phyloP scores from a whole-genome alignment of 768 basidiomycete genomes.

The Tylopilus balloui region DNA sequence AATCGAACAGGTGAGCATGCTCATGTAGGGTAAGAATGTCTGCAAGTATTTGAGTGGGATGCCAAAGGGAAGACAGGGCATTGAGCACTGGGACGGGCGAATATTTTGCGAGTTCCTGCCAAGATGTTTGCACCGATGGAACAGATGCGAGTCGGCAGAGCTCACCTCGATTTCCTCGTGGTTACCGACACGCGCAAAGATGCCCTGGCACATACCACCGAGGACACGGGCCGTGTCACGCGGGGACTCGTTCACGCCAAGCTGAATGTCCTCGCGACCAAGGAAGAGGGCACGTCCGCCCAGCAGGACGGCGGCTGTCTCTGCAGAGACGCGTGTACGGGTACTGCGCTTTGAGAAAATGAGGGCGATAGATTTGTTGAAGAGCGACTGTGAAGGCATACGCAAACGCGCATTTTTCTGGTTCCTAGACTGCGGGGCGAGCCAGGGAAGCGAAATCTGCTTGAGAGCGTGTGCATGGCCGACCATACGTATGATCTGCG shows the following conservation, averaged over 20 bases:
- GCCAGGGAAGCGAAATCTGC: slow-evolving; percentile 59
- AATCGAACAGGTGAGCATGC: slow-evolving; percentile 51
- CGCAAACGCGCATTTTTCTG: slow-evolving; percentile 39
- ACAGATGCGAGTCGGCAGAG: slow-evolving; percentile 1
- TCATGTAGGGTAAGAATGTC: slow-evolving; percentile 90
- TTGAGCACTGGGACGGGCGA: slow-evolving; percentile 94
- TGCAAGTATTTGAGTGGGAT: slow-evolving; percentile 93
- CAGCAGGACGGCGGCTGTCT: slow-evolving; percentile 73
- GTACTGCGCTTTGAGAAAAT: slow-evolving; percentile 94
- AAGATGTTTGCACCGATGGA: neutral
- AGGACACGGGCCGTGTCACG: slow-evolving; percentile 86
- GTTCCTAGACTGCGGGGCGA: slow-evolving; percentile 43
- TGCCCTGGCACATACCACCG: slow-evolving; percentile 93
- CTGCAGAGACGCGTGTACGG: slow-evolving; percentile 82
- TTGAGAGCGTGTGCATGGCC: slow-evolving; percentile 64
- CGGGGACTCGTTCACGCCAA: slow-evolving; percentile 89
- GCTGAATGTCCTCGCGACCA: slow-evolving; percentile 85
- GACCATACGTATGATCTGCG: slow-evolving; percentile 67
- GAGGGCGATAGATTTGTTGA: slow-evolving; percentile 81
- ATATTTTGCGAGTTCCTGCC: slow-evolving; percentile 84
- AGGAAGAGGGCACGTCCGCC: slow-evolving; percentile 91
- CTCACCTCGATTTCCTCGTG: slow-evolving; percentile 90
- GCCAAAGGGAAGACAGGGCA: slow-evolving; percentile 93
- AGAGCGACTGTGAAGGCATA: slow-evolving; percentile 70
- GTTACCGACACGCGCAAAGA: slow-evolving; percentile 92